A percentile compares a stretch with the other conserved stretches of the same genome.
phyloP scores from a whole-genome alignment of 2,329 filamentous ascomycete species.

The Talaromyces sp. region DNA sequence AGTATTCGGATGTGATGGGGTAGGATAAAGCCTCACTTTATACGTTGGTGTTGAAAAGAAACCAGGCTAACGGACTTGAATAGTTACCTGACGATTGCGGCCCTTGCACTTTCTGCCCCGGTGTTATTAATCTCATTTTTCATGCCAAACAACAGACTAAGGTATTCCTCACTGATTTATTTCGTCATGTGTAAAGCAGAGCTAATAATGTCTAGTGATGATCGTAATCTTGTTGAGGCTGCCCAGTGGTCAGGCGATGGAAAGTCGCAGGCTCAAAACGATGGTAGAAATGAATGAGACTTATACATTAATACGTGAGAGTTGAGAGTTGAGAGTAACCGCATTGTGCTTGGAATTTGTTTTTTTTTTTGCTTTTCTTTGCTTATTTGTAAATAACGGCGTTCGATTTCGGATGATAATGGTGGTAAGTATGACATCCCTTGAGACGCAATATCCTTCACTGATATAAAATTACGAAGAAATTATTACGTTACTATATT shows the following conservation, averaged over 20 bases:
- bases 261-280: neutral
- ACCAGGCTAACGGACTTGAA: neutral
- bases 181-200: neutral
- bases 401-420: neutral
- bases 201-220: neutral
- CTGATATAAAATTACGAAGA: too few relatives aligned
- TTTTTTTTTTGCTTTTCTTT: neutral
- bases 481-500: neutral
- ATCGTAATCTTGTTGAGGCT: neutral
- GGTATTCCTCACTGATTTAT: neutral
- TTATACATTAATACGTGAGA: neutral
- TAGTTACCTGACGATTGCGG: neutral
- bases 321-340: neutral
- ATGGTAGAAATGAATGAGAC: neutral
- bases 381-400: neutral
- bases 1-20: constrained; percentile 7
- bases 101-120: neutral
- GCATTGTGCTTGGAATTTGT: neutral
- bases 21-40: neutral
- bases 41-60: neutral
- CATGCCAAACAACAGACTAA: neutral
- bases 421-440: neutral
- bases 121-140: neutral
- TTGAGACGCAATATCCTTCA: neutral
- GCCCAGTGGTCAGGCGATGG: neutral